Conservation (phyloP, 805 yeast species). For the Lipomyces chichibuensis region DNA sequence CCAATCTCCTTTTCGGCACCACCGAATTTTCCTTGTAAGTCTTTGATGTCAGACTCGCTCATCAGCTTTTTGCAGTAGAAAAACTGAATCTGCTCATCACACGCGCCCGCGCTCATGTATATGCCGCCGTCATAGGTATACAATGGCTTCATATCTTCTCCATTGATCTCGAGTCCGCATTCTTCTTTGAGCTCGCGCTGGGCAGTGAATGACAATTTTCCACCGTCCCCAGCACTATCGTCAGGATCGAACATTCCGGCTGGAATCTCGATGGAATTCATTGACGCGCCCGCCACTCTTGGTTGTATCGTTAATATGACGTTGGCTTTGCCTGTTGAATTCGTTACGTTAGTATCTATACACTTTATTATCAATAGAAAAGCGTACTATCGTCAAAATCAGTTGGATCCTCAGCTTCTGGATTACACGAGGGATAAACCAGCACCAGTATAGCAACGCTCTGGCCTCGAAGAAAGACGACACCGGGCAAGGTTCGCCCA, state of each 20-base stretch:
- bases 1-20: conserved; percentile 29
- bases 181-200: conserved; percentile 40
- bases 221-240: conserved; percentile 22
- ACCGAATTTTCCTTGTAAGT: conserved; percentile 23
- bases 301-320: conserved; percentile 39
- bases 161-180: conserved; percentile 36
- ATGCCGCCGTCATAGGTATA: conserved; percentile 27
- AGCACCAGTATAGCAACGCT: conserved; percentile 39
- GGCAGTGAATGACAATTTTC: conserved; percentile 38
- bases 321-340: conserved; percentile 18
- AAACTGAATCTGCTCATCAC: conserved; percentile 34
- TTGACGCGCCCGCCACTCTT: conserved; percentile 37
- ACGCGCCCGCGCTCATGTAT: conserved; percentile 36
- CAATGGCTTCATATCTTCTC: conserved; percentile 33
- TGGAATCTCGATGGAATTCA: conserved; percentile 38
- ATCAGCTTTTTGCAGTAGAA: conserved; percentile 29
- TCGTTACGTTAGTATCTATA: background rate
- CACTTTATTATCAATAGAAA: too few relatives aligned
- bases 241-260: conserved; percentile 41
- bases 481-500: conserved; percentile 37
- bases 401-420: conserved; percentile 22
- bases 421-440: conserved; percentile 27
- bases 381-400: conserved; percentile 29
- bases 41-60: conserved; percentile 18
- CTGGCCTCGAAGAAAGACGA: conserved; percentile 39